A percentile compares a stretch with the other conserved stretches of the same genome.
phyloP scores from a whole-genome alignment of 2,329 filamentous ascomycete genomes.

The Aaosphaeria arxii region DNA sequence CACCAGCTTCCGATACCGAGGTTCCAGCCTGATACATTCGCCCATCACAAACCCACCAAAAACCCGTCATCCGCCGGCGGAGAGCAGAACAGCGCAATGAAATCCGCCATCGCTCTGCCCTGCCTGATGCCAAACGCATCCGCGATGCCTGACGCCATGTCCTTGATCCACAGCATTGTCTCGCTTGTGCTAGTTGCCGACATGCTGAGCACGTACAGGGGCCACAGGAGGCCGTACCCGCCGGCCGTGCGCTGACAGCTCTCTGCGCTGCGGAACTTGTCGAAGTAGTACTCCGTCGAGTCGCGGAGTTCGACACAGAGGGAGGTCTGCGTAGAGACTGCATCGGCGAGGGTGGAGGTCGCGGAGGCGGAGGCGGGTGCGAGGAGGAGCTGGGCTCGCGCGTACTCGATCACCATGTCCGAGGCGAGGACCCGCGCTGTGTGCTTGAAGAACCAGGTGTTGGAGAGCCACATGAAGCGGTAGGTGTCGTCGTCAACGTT shows the following conservation, averaged over 20 bases:
- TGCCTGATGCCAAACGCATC: slow-evolving; percentile 10
- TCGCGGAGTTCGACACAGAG: slow-evolving; percentile 6
- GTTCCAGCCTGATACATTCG: too few relatives aligned
- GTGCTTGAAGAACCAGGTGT: slow-evolving; percentile 8
- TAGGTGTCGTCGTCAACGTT: slow-evolving; percentile 3
- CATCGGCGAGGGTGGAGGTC: neutral
- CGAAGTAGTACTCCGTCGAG: slow-evolving; percentile 7
- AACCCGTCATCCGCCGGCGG: too few relatives aligned
- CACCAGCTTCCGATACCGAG: too few relatives aligned
- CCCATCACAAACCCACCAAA: too few relatives aligned
- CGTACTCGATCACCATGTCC: slow-evolving; percentile 9
- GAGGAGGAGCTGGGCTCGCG: slow-evolving; percentile 1
- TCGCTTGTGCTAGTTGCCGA: slow-evolving; percentile 1
- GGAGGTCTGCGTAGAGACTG: slow-evolving; percentile 1
- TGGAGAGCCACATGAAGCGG: slow-evolving; percentile 7
- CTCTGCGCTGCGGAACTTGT: slow-evolving; percentile 2
- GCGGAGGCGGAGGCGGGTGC: neutral
- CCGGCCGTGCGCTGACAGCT: slow-evolving; percentile 5
- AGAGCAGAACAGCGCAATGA: neutral
- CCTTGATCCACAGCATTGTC: slow-evolving; percentile 9
- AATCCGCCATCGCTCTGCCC: slow-evolving; percentile 11
- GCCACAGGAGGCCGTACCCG: slow-evolving; percentile 11
- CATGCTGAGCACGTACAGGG: slow-evolving; percentile 7
- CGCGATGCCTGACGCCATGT: slow-evolving; percentile 6
- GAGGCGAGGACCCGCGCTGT: slow-evolving; percentile 6